These are phyloP conservation scores for Lunularia cruciata DNA, from an alignment of 225 moss, liverwort and hornwort species.

Conservation along the genomic window DNA sequence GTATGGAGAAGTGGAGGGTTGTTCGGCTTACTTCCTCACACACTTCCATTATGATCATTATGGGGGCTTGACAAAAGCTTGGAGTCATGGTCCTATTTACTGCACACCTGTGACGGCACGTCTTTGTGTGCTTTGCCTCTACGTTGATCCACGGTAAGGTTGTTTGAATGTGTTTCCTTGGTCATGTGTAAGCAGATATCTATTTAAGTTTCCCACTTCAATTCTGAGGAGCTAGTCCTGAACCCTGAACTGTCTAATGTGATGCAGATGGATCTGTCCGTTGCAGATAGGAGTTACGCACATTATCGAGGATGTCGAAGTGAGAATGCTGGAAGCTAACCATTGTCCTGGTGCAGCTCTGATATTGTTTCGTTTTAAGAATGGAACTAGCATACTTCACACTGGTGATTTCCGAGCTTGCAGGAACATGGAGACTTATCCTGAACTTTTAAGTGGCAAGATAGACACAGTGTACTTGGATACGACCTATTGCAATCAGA, in stretches of 20 bases:
- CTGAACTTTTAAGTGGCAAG: constrained; percentile 65
- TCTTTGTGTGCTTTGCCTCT: constrained; percentile 78
- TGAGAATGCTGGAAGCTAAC: constrained; percentile 84
- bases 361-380: constrained; percentile 61
- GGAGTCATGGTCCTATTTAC: constrained; percentile 88
- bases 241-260: neutral
- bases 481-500: constrained; percentile 86
- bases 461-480: constrained; percentile 74
- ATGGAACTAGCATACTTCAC: constrained; percentile 72
- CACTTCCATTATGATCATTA: constrained; percentile 95
- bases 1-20: constrained; percentile 73
- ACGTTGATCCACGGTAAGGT: constrained; percentile 60
- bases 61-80: constrained; percentile 81
- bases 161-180: neutral
- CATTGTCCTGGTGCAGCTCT: constrained; percentile 95
- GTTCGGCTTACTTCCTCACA: constrained; percentile 80
- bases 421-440: constrained; percentile 78
- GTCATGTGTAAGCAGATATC: too few species aligned
- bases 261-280: constrained; percentile 63
- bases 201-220: too few species aligned
- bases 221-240: neutral
- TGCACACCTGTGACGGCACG: constrained; percentile 86
- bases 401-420: constrained; percentile 95
- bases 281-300: constrained; percentile 48
- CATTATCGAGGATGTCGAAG: constrained; percentile 62